A percentile compares a stretch with the other conserved stretches of the same genome.
Conservation (phyloP, 768 basidiomycete species). For the Termitomyces titanicus region DNA sequence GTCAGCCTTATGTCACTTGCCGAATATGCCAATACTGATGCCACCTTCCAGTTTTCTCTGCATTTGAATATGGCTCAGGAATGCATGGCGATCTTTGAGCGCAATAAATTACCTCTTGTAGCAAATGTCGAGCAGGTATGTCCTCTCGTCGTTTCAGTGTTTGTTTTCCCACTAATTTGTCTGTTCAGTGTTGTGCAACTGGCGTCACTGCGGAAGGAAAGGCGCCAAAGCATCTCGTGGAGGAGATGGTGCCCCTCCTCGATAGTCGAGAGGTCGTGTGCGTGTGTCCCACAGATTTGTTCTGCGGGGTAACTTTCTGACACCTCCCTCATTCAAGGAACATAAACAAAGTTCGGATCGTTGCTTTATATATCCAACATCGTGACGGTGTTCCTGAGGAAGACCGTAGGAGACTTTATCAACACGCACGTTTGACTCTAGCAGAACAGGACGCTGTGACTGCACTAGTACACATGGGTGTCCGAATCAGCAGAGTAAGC, state of each 20-base stretch:
- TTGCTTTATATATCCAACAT: slow-evolving; percentile 91
- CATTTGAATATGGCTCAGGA: slow-evolving; percentile 98
- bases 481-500: slow-evolving; percentile 78
- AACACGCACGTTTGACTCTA: slow-evolving; percentile 85
- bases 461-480: slow-evolving; percentile 77
- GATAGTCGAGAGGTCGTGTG: slow-evolving; percentile 85
- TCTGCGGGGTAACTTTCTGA: not conserved
- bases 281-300: slow-evolving; percentile 18
- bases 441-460: slow-evolving; percentile 94
- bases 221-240: slow-evolving; percentile 89
- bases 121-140: slow-evolving; percentile 88
- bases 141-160: slow-evolving; percentile 15
- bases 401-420: slow-evolving; percentile 89
- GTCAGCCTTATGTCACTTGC: slow-evolving; percentile 31
- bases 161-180: not conserved
- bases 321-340: slow-evolving; percentile 51
- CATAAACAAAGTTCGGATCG: slow-evolving; percentile 91
- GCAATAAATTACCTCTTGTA: slow-evolving; percentile 75
- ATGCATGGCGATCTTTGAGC: slow-evolving; percentile 92
- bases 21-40: not conserved
- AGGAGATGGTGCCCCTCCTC: slow-evolving; percentile 97
- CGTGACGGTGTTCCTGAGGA: slow-evolving; percentile 99
- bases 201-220: slow-evolving; percentile 90
- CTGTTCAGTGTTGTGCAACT: slow-evolving; percentile 82
- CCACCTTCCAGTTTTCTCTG: slow-evolving; percentile 74